Base-by-base conservation (phyloP, 371 early-diverging fungal genomes). In the Funneliformis caledonium region DNA sequence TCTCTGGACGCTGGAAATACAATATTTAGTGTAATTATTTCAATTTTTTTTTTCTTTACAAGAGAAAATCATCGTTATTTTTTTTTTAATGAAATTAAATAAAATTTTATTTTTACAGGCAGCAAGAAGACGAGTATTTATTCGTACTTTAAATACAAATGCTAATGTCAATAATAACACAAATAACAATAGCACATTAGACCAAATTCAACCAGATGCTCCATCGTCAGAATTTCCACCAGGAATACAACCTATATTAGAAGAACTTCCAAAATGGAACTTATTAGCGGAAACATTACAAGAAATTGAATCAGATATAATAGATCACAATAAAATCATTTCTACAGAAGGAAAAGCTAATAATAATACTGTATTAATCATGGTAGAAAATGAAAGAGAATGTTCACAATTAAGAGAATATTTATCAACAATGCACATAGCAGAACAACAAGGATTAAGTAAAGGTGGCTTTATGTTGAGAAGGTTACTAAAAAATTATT, bases 231-330 rank as follows among this genome's bases (percentile, higher is more conserved):
- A 81, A 12, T 81, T 94, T 26, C 94, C 96, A 0, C 88, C 89
- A 0, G 85, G 88, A 26, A 88, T 94, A 60, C 86, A 88, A 68
- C 91, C 95, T 0, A 90, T 92, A 12, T 82, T 97, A 42, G 98
- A 98, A 82, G 96, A 94, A 67, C 92, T 92, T 37, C 98, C 98
- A 2, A 98, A 98, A 84, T 98, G 97, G 95, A 82, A 83, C n/a
- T 86, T 93, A 2, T 77, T 98, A 26, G 84, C 83, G 0, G 88
- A 89, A 10, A 87, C 96, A 0, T 82, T 98, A 69, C 82, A 90
- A 26, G 97, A 97, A 77, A 93, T 98, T 12, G 91, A 93, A 76
- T 60, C 86, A 16, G 92, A 91, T 60, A 89, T 82, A 81, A 12
- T 10, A 64, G 4, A 16, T 64, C 64, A 64, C 11, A 31, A 12